These are phyloP conservation scores for Cucumis cinereus DNA, from an alignment of 306 rosid species.

Conservation along the genomic window DNA sequence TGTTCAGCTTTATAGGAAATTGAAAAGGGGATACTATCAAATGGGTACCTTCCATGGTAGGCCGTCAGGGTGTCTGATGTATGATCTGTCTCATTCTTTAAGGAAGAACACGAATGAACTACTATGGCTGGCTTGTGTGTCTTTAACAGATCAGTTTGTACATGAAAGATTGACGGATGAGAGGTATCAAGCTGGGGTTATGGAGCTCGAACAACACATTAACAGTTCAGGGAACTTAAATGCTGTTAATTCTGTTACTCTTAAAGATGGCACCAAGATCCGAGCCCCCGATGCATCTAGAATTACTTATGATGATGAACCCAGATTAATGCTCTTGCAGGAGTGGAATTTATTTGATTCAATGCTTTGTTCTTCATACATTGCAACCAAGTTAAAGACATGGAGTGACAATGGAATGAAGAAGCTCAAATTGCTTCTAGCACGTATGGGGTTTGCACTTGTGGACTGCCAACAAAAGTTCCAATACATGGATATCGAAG, in stretches of 20 bases:
- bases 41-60: conserved; percentile 90
- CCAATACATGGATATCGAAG: conserved; percentile 84
- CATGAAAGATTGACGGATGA: conserved; percentile 87
- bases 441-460: conserved; percentile 88
- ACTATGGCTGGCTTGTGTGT: conserved; percentile 79
- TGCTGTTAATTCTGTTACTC: conserved; percentile 53
- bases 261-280: conserved; percentile 80
- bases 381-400: conserved; percentile 80
- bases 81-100: conserved; percentile 65
- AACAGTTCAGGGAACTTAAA: conserved; percentile 81
- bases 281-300: conserved; percentile 50
- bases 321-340: conserved; percentile 73
- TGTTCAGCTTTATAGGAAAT: conserved; percentile 37
- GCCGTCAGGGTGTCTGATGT: conserved; percentile 94
- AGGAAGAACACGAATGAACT: conserved; percentile 81
- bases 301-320: conserved; percentile 89
- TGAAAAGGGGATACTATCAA: conserved; percentile 55
- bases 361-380: conserved; percentile 77
- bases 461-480: conserved; percentile 93
- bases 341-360: conserved; percentile 95
- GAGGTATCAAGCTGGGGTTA: conserved; percentile 79
- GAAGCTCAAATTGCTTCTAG: conserved; percentile 74
- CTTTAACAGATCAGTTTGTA: conserved; percentile 81
- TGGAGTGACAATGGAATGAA: conserved; percentile 97
- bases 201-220: conserved; percentile 85